Base-by-base conservation (phyloP, 2,329 filamentous ascomycete species). In the Colletotrichum godetiae region DNA sequence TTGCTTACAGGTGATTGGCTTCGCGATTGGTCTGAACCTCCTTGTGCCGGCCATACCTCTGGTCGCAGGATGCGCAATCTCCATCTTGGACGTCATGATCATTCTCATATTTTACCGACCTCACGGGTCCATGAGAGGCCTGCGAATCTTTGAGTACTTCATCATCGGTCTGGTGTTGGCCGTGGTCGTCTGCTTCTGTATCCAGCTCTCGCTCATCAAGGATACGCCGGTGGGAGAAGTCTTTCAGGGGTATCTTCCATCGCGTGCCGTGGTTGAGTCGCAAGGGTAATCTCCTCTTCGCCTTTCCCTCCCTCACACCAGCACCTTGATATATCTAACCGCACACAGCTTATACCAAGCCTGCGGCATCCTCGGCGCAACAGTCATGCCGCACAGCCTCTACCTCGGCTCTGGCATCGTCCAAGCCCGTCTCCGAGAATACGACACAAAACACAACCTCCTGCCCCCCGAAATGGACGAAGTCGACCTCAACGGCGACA, bases 331-430 rank as follows among this genome's bases (percentile, higher is more conserved):
- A 35, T 8, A n/a, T 33, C 77, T 81, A 59, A 81, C n/a, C 4
- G 2, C 0, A 5, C 10, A 2, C 1, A 82, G 86, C 60, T 78
- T 92, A 0, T 94, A 93, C 79, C 91, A 93, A 81, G 89, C 92
- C 1, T 95, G 93, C 75, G 93, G 93, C 64, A 95, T 95, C 70
- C 85, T 95, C 0, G 93, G 93, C 2, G 93, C 93, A 4, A 95
- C 93, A 0, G 92, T 93, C 29, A 93, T 93, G 91, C 91, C 91
- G 5, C 91, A 93, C 77, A 91, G 89, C 65, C 82, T 94, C 4
- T 94, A 91, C 76, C 86, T 94, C 4, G 92, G 92, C 27, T 92
- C 90, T 5, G 92, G 92, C 8, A 91, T 94, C 53, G 91, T 93
- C 1, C 92, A 93, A 79, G 85, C 90, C 7, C 89, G 92, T 2